These are phyloP conservation scores for Candida piceae DNA, from an alignment of 805 yeast species.

Conservation along the genomic window DNA sequence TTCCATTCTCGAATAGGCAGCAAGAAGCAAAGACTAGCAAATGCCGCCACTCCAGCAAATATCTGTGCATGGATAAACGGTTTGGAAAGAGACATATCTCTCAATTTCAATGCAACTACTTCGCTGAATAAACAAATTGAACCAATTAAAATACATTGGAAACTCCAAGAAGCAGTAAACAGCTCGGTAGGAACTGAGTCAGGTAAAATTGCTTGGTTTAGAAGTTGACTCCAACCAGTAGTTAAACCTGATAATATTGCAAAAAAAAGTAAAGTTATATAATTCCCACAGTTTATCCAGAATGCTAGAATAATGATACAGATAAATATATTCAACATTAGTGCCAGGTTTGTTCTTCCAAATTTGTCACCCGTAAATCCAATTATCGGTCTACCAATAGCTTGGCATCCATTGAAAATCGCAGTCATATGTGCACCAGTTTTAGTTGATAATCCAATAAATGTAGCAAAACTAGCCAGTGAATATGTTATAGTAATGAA, in stretches of 20 bases:
- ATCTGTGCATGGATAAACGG: constrained; percentile 60
- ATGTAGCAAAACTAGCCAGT: constrained; percentile 40
- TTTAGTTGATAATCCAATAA: constrained; percentile 39
- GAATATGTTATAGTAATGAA: constrained; percentile 43
- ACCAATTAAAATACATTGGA: constrained; percentile 23
- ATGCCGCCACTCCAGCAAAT: constrained; percentile 51
- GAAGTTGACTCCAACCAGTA: constrained; percentile 39
- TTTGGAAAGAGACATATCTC: constrained; percentile 10
- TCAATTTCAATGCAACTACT: constrained; percentile 25
- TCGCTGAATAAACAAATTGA: constrained; percentile 26
- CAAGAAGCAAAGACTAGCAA: constrained; percentile 35
- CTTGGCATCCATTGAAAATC: constrained; percentile 41
- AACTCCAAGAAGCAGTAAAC: constrained; percentile 28
- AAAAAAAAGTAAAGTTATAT: constrained; percentile 30
- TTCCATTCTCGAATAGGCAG: constrained; percentile 49
- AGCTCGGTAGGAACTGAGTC: constrained; percentile 23
- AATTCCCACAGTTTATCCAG: constrained; percentile 36
- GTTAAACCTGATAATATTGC: constrained; percentile 38
- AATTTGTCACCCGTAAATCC: constrained; percentile 40
- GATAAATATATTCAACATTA: constrained; percentile 30
- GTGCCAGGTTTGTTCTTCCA: constrained; percentile 44
- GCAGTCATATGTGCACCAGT: constrained; percentile 44
- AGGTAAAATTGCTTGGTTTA: constrained; percentile 26
- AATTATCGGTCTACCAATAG: constrained; percentile 45
- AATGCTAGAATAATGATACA: constrained; percentile 37